A percentile compares a stretch with the other conserved stretches of the same genome.
Evolutionary conservation across 768 basidiomycete species (phyloP).

Genomic region (Naganishia randhawae): DNA sequence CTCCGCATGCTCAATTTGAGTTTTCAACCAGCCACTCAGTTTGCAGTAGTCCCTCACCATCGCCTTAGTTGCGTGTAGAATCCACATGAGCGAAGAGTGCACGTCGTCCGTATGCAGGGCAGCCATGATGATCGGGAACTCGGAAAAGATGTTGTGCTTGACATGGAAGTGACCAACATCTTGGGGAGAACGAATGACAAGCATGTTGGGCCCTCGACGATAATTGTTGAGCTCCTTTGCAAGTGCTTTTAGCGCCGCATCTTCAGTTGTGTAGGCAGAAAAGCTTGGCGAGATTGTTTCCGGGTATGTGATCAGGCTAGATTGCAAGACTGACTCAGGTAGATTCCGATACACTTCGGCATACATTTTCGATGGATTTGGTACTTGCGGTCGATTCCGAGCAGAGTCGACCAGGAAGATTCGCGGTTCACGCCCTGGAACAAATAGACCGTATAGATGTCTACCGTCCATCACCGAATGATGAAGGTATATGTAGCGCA

Average conservation of each 20-base stretch:
- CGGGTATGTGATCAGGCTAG: slow-evolving; percentile 61
- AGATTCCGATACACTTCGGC: slow-evolving; percentile 60
- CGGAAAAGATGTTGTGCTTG: slow-evolving; percentile 64
- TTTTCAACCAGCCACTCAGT: slow-evolving; percentile 73
- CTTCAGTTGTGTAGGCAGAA: slow-evolving; percentile 55
- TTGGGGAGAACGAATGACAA: slow-evolving; percentile 81
- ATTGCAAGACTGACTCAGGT: slow-evolving; percentile 52
- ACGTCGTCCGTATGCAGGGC: slow-evolving; percentile 56
- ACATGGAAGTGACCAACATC: slow-evolving; percentile 76
- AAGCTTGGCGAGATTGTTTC: slow-evolving; percentile 44
- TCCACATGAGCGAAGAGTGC: slow-evolving; percentile 83
- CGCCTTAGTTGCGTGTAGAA: slow-evolving; percentile 71
- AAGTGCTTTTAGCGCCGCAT: slow-evolving; percentile 75
- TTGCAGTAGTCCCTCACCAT: slow-evolving; percentile 79
- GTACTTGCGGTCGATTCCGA: slow-evolving; percentile 74
- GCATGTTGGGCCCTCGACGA: slow-evolving; percentile 58
- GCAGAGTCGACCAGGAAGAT: slow-evolving; percentile 89
- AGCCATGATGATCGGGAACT: slow-evolving; percentile 86
- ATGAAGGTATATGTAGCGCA: slow-evolving; percentile 81
- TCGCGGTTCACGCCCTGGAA: slow-evolving; percentile 65
- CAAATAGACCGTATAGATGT: slow-evolving; percentile 84
- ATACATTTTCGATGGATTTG: slow-evolving; percentile 73
- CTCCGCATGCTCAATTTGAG: slow-evolving; percentile 71
- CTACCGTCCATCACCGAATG: slow-evolving; percentile 72
- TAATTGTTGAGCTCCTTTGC: slow-evolving; percentile 79